phyloP scores from a whole-genome alignment of 1,284 basidiomycete species.

The Pyrrhoderma noxium region DNA sequence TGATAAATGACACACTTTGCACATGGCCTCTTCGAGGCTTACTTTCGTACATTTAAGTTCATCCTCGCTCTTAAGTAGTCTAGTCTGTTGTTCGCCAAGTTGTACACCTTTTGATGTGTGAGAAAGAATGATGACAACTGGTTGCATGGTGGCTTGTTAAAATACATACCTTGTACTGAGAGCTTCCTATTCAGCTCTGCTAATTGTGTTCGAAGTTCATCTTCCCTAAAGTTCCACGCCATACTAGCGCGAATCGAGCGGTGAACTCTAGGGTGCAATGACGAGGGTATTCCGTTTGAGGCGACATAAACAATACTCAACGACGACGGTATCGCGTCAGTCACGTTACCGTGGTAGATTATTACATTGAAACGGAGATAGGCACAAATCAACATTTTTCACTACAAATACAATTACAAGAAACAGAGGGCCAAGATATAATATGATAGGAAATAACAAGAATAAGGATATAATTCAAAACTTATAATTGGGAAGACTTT shows the following conservation, averaged over 20 bases:
- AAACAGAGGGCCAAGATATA: no score
- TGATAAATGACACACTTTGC: slow-evolving; percentile 41
- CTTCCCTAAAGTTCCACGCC: slow-evolving; percentile 17
- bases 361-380: no score
- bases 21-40: slow-evolving; percentile 47
- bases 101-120: slow-evolving; percentile 22
- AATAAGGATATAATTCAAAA: no score
- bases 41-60: slow-evolving; percentile 48
- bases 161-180: slow-evolving; percentile 16
- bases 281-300: background rate
- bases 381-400: background rate
- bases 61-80: slow-evolving; percentile 45
- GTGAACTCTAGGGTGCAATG: background rate
- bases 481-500: slow-evolving; percentile 2
- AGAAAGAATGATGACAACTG: background rate
- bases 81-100: slow-evolving; percentile 49
- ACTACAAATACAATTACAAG: no score
- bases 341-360: background rate
- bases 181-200: slow-evolving; percentile 14
- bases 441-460: no score
- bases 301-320: background rate
- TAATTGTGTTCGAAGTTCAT: slow-evolving; percentile 15
- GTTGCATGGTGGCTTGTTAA: background rate
- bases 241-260: slow-evolving; percentile 1
- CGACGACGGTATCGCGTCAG: background rate